Base-by-base conservation (phyloP, 805 yeast species). In the Candida chauliodis region DNA sequence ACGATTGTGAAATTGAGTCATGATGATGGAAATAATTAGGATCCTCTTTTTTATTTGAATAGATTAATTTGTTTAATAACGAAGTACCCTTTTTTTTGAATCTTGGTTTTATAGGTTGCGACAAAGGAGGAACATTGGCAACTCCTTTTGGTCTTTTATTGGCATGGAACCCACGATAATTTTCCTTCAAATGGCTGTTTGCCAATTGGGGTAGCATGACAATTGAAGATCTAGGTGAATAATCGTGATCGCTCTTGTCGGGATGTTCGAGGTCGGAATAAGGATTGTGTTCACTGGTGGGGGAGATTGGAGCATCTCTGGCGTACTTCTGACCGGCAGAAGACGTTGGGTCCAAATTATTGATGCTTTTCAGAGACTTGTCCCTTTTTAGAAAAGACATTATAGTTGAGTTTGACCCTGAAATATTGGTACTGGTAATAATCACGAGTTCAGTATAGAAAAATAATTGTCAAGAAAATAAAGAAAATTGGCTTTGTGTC, bases 41-140 rank as follows among this genome's bases (percentile, higher is more conserved):
- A 27, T 58, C 46, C 34, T 63, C 67, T 41, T 64, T 57, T 17
- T 69, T 47, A 39, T 45, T 56, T 3, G 61, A 49, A 42, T 65
- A 62, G 2, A 68, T 67, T 25, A 68, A 51, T 39, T 67, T 68
- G 5, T 71, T 71, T 19, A 68, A 50, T 31, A 69, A 46, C 1
- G 66, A 56, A 24, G 58, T 48, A 28, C 66, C 58, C 46, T 63
- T 59, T 46, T 65, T 69, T 41, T 58, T 59, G 50, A 65, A 63
- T 30, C 63, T 59, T 0, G 78, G 78, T 43, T 71, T 73, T 20
- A 74, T 67, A 1, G 78, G 78, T n/a, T 66, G 73, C 16, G 57
- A 46, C 31, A 71, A 59, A 3, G 79, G 78, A 1, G 79, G 78
- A 2, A 66, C 52, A 13, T 64, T 63, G 16, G 56, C 54, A 14